These are phyloP conservation scores for Xylaria sp. DNA, from an alignment of 2,329 filamentous ascomycete species.

Conservation along the genomic window DNA sequence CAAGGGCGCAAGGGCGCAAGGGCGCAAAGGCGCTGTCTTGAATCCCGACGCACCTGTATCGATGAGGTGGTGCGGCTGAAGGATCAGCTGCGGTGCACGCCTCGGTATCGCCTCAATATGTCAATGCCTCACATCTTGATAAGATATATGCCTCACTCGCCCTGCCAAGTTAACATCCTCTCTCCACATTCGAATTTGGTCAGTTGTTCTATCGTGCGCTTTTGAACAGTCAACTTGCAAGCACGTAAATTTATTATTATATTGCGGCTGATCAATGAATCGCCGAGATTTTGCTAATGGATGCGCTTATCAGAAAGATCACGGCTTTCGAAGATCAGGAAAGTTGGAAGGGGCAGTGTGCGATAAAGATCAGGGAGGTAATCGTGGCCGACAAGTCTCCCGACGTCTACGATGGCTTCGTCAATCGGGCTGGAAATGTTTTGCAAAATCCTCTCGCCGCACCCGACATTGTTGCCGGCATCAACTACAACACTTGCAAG, in stretches of 20 bases:
- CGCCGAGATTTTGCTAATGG: neutral
- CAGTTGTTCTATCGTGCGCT: neutral
- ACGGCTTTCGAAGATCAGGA: neutral
- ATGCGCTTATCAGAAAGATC: slow-evolving; percentile 4
- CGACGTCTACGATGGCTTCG: neutral
- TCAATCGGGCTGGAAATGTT: neutral
- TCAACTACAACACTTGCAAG: slow-evolving; percentile 2
- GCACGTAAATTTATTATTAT: no score
- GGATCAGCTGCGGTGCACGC: neutral
- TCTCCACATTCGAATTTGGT: no score
- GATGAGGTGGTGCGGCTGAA: neutral
- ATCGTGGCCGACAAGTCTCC: neutral
- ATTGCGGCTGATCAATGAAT: neutral
- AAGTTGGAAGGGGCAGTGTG: slow-evolving; percentile 9
- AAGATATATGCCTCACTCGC: neutral
- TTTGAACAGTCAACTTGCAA: no score
- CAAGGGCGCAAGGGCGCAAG: no score
- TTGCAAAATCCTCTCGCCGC: slow-evolving; percentile 1
- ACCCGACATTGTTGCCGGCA: slow-evolving; percentile 4
- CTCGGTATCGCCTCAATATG: neutral
- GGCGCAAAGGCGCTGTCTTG: no score
- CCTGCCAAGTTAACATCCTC: no score
- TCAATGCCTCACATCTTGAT: neutral
- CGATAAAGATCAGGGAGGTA: neutral
- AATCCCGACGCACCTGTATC: neutral